phyloP scores from a whole-genome alignment of 2,329 filamentous ascomycete genomes.

The Berkeleyomyces basicola region DNA sequence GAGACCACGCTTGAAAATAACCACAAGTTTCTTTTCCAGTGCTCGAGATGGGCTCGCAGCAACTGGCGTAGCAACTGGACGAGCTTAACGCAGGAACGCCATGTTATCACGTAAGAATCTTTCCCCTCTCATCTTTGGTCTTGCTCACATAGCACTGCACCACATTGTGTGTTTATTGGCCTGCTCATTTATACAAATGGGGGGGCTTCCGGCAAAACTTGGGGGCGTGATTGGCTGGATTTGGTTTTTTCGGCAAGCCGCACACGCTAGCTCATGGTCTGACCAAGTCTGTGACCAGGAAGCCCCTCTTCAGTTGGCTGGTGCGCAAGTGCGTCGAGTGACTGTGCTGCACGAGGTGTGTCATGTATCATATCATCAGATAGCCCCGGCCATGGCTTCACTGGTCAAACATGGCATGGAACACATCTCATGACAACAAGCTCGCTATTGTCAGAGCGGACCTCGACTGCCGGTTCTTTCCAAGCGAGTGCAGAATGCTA shows the following conservation, averaged over 20 bases:
- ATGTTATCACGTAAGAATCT: slow-evolving; percentile 64
- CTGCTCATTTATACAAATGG: not conserved
- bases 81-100: slow-evolving; percentile 65
- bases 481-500: not conserved
- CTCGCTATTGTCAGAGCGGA: not conserved
- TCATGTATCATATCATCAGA: not conserved
- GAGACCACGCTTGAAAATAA: slow-evolving; percentile 87
- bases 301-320: slow-evolving; percentile 3
- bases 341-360: not conserved
- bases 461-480: not conserved
- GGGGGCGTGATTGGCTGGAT: slow-evolving; percentile 3
- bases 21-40: slow-evolving; percentile 80
- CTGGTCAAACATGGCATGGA: not conserved
- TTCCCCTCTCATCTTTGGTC: no score
- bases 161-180: no score
- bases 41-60: slow-evolving; percentile 85
- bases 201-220: not conserved
- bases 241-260: slow-evolving; percentile 9
- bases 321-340: not conserved
- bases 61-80: slow-evolving; percentile 97
- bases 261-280: slow-evolving; percentile 13
- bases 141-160: no score
- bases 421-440: not conserved
- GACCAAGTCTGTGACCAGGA: slow-evolving; percentile 15
- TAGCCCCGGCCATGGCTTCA: not conserved